Base-by-base conservation (phyloP, 768 basidiomycete species). In the Rhizopogon vesiculosus region DNA sequence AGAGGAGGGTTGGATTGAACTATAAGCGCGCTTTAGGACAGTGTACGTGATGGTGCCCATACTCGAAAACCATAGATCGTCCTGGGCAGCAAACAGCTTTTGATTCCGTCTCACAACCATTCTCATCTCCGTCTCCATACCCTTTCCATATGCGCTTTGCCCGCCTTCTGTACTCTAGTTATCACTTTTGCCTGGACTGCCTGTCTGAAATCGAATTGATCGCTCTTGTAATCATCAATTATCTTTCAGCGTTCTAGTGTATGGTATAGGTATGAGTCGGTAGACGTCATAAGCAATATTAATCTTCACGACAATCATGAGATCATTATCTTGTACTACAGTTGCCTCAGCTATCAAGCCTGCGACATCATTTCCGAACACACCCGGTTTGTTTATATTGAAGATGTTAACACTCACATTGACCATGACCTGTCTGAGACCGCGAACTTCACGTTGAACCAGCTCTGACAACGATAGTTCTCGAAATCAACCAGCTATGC, bases 1-100 rank as follows among this genome's bases (percentile, higher is more conserved):
- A 56, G 62, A 58, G 51, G 61, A 61, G 2, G 66, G 63, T n/a
- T 65, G 64, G 66, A 60, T 70, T 51, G 69, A 72, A 50, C 63
- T 70, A 69, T 70, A 65, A 70, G 51, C 53, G 49, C 55, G 49
- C 59, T 41, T 44, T 48, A 33, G 57, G 56, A 56, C 46, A 45
- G 29, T 25, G 25, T 59, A 62, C 53, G 54, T 22, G 50, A 58
- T 55, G 59, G 63, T 59, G 56, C 45, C 58, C 58, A 63, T 61
- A 55, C 18, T 56, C 50, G 39, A 61, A 59, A 53, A 51, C 53
- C 67, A 55, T 71, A 69, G 65, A 69, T 61, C 48, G 56, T 55
- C 49, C 54, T 49, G 55, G 68, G 65, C 68, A 67, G 54, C 61
- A 68, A 60, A 55, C 62, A 62, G 49, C 53, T 42, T 55, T 49